These are phyloP conservation scores for Trichoderma gracile DNA, from an alignment of 2,329 filamentous ascomycete species.

Conservation along the genomic window DNA sequence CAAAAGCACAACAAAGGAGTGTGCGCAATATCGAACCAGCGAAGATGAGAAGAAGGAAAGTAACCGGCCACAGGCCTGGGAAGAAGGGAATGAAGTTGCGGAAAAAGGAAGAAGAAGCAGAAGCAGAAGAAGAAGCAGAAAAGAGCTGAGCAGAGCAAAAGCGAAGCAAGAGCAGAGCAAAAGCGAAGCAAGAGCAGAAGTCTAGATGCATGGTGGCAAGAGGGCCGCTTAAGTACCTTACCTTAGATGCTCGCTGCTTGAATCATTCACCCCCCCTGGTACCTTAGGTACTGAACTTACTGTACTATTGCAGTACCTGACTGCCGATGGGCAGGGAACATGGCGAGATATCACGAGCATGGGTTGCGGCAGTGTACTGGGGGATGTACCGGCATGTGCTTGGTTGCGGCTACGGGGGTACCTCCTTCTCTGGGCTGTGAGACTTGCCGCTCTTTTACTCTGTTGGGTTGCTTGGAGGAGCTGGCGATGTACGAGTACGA, in stretches of 20 bases:
- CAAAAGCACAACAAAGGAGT: conserved; percentile 5
- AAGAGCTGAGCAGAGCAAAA: background rate
- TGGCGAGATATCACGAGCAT: too few relatives aligned
- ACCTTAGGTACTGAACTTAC: too few relatives aligned
- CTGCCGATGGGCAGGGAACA: background rate
- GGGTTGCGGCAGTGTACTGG: too few relatives aligned
- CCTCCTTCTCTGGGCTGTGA: too few relatives aligned
- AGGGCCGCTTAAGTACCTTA: conserved; percentile 2
- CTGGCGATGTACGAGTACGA: too few relatives aligned
- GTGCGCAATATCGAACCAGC: conserved; percentile 22
- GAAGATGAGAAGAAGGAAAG: conserved; percentile 8
- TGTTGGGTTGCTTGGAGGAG: too few relatives aligned
- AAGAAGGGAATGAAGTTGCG: background rate
- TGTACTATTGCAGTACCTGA: background rate
- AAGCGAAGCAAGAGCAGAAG: background rate
- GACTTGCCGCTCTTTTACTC: too few relatives aligned
- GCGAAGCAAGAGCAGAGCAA: background rate
- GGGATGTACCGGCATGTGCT: too few relatives aligned
- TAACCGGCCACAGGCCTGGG: conserved; percentile 15
- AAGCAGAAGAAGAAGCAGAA: conserved; percentile 11
- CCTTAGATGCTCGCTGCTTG: background rate
- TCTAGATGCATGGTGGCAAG: conserved; percentile 2
- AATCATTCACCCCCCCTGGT: background rate
- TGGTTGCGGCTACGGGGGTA: too few relatives aligned
- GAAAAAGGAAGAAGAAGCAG: background rate